phyloP scores from a whole-genome alignment of 768 basidiomycete genomes.

The Suillus tomentosus region DNA sequence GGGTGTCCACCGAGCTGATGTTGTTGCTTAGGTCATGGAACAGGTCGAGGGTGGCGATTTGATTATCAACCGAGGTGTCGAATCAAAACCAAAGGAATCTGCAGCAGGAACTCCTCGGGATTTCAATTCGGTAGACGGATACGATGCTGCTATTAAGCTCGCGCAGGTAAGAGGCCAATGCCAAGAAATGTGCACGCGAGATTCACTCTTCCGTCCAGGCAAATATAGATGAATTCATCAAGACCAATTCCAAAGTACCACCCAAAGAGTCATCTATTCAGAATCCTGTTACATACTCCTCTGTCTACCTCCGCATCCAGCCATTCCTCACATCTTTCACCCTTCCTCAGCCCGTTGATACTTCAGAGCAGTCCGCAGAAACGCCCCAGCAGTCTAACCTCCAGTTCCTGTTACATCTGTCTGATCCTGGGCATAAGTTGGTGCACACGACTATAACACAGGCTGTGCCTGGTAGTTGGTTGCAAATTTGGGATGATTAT shows the following conservation, averaged over 20 bases:
- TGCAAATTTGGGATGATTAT: conserved; percentile 87
- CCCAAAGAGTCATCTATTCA: conserved; percentile 35
- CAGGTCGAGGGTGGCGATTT: conserved; percentile 94
- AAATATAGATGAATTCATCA: conserved; percentile 74
- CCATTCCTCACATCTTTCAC: conserved; percentile 69
- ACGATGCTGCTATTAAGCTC: conserved; percentile 81
- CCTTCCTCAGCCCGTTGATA: conserved; percentile 37
- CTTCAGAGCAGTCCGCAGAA: conserved; percentile 23
- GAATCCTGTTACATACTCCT: conserved; percentile 79
- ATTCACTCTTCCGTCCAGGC: conserved; percentile 50
- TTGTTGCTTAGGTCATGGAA: conserved; percentile 74
- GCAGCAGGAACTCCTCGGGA: conserved; percentile 55
- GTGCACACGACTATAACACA: conserved; percentile 81
- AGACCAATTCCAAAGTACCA: conserved; percentile 49
- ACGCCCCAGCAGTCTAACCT: conserved; percentile 40
- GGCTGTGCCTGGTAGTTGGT: conserved; percentile 80
- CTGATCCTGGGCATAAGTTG: conserved; percentile 81
- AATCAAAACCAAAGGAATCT: conserved; percentile 66
- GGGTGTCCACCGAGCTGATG: conserved; percentile 11
- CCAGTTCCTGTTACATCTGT: conserved; percentile 64
- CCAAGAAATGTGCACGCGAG: background rate
- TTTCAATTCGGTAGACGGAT: conserved; percentile 81
- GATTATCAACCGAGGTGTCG: conserved; percentile 80
- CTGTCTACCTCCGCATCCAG: conserved; percentile 92
- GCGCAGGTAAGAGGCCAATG: conserved; percentile 58